phyloP scores from a whole-genome alignment of 2,329 filamentous ascomycete genomes.

The Shiraia bambusicola region DNA sequence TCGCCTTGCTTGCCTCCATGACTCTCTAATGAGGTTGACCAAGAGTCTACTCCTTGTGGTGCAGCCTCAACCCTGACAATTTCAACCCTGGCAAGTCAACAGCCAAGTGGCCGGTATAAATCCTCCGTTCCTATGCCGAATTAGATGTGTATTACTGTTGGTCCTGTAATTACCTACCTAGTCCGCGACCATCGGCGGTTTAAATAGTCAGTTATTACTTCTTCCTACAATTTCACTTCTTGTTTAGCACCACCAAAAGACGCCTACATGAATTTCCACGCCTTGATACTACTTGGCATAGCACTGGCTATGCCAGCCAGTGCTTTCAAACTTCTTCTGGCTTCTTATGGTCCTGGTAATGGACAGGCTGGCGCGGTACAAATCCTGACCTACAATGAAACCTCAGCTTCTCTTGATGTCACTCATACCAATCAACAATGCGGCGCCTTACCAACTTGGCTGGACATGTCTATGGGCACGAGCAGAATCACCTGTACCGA shows the following conservation, averaged over 20 bases:
- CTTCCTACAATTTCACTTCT: too few species aligned
- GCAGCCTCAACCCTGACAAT: too few species aligned
- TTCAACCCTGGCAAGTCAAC: too few species aligned
- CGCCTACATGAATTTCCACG: constrained; percentile 10
- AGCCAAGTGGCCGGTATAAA: too few species aligned
- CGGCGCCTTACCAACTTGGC: constrained; percentile 60
- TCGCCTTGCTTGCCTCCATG: too few species aligned
- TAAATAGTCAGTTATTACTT: too few species aligned
- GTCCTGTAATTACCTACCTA: too few species aligned
- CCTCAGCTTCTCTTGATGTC: constrained; percentile 41
- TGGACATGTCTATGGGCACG: constrained; percentile 56
- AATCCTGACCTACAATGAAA: constrained; percentile 33
- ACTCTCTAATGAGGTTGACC: too few species aligned
- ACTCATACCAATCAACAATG: constrained; percentile 53
- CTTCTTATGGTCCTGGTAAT: constrained; percentile 42
- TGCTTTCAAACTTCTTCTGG: constrained; percentile 44
- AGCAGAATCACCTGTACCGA: constrained; percentile 61
- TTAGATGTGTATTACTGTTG: too few species aligned
- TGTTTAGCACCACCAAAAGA: not conserved
- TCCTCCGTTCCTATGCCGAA: too few species aligned
- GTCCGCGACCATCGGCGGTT: too few species aligned
- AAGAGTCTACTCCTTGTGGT: too few species aligned
- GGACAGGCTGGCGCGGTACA: constrained; percentile 42
- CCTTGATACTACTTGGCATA: constrained; percentile 13
- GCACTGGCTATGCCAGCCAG: constrained; percentile 6